phyloP scores from a whole-genome alignment of 371 early-diverging fungal genomes.

The Coelomomyces lativittatus region DNA sequence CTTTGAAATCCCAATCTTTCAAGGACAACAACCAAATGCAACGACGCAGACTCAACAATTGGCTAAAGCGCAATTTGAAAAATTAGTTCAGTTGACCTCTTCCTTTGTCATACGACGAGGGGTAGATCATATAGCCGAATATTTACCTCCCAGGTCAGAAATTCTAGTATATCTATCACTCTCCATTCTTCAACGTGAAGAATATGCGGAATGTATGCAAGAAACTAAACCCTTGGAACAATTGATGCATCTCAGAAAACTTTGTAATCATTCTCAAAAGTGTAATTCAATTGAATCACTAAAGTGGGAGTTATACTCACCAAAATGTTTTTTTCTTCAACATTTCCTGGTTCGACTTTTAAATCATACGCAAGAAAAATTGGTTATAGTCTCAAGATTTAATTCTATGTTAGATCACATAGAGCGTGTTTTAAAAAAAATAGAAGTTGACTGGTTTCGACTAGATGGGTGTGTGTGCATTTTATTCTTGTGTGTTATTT shows the following conservation, averaged over 20 bases:
- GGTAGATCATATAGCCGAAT: constrained; percentile 24
- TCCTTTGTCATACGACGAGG: constrained; percentile 38
- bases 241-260: no score
- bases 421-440: constrained; percentile 12
- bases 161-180: constrained; percentile 26
- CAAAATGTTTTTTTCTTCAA: no score
- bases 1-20: background rate
- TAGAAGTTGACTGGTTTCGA: constrained; percentile 16
- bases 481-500: no score
- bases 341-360: no score
- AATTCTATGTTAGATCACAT: constrained; percentile 44
- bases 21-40: background rate
- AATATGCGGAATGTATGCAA: no score
- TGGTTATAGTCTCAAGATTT: constrained; percentile 52
- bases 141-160: constrained; percentile 42
- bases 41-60: constrained; percentile 12
- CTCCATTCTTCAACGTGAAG: no score
- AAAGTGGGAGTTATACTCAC: no score
- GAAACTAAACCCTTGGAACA: no score
- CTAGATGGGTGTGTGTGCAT: constrained; percentile 33
- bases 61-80: constrained; percentile 17
- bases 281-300: no score
- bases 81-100: constrained; percentile 23
- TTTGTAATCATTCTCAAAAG: no score
- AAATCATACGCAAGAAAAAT: constrained; percentile 26